Base-by-base conservation (phyloP, 2,329 filamentous ascomycete species). In the Pseudogymnoascus pannorum region DNA sequence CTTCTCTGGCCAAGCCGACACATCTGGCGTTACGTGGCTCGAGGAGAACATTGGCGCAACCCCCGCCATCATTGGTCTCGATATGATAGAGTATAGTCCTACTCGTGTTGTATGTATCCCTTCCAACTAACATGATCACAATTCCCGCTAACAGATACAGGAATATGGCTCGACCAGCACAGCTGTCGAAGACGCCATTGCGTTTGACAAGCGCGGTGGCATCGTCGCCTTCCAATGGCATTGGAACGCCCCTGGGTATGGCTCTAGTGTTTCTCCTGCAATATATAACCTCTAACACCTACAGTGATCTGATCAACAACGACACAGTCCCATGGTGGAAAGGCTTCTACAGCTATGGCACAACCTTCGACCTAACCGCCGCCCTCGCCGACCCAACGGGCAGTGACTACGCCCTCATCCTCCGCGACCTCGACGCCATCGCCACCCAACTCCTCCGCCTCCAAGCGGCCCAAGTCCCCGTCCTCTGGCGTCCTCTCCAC, bases 301-400 rank as follows among this genome's bases (percentile, higher is more conserved):
- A 18, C 9, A 63, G 63, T 0, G 77, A 77, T 1, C 71, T 80
- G n/a, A 79, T 78, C 64, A 76, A 81, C 64, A 79, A 73, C 1
- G 69, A 66, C 1, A 73, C 74, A 57, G 70, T 79, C 44, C 74
- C 71, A n/a, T 80, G 79, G 78, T 81, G 73, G 69, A 71, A 70
- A 7, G 78, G 78, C 5, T 80, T 81, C 71, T 81, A 81, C 69
- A 79, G 78, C 24, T 70, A 70, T n/a, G 77, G 78, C 1, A 78
- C 77, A 1, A 76, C 77, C 61, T 81, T 80, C 66, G 74, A 80
- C 63, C 66, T 80, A n/a, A 71, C 70, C 1, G 68, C 73, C 1
- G 76, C 78, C 2, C 68, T 81, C 3, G 69, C 69, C 5, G 71
- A 77, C 44, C 75, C 76, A 1, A 72, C 69, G 1, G 75, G 76